Evolutionary conservation across 805 yeast species (phyloP).

Genomic region (Pichia rugopelliculosa): DNA sequence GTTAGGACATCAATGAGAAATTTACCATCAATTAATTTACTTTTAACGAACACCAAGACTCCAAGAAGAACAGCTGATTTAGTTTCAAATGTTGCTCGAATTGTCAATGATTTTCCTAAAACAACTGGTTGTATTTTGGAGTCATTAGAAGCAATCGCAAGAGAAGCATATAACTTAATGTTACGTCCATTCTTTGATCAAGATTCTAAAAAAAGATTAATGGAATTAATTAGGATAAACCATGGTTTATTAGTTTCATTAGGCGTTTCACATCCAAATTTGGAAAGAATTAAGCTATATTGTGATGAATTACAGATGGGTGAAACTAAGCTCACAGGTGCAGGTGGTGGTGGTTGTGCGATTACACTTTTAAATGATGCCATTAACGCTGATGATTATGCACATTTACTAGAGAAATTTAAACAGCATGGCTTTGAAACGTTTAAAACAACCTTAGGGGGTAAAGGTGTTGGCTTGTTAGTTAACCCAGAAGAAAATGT

Average conservation of each 20-base stretch:
- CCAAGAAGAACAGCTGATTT: slow-evolving; percentile 82
- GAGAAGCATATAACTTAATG: slow-evolving; percentile 65
- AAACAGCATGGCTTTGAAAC: slow-evolving; percentile 55
- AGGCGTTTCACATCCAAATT: slow-evolving; percentile 90
- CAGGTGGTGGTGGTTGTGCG: slow-evolving; percentile 99
- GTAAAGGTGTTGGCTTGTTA: slow-evolving; percentile 72
- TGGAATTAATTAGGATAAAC: slow-evolving; percentile 67
- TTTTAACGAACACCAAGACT: slow-evolving; percentile 79
- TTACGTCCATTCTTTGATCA: slow-evolving; percentile 41
- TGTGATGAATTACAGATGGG: slow-evolving; percentile 65
- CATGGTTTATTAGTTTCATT: slow-evolving; percentile 81
- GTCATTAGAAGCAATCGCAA: slow-evolving; percentile 68
- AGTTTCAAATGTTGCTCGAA: slow-evolving; percentile 65
- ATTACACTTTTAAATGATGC: slow-evolving; percentile 65
- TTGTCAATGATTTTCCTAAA: slow-evolving; percentile 46
- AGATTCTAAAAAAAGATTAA: slow-evolving; percentile 36
- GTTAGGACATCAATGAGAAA: slow-evolving; percentile 61
- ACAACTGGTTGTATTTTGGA: slow-evolving; percentile 54
- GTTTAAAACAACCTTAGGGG: slow-evolving; percentile 78
- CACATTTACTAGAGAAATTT: slow-evolving; percentile 32
- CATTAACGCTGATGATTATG: slow-evolving; percentile 26
- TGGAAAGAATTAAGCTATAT: slow-evolving; percentile 65
- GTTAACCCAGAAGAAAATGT: slow-evolving; percentile 10
- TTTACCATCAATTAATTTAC: slow-evolving; percentile 65
- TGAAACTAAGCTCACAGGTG: slow-evolving; percentile 91